Conservation (phyloP, 257 asterid species). For the Henckelia pumila region DNA sequence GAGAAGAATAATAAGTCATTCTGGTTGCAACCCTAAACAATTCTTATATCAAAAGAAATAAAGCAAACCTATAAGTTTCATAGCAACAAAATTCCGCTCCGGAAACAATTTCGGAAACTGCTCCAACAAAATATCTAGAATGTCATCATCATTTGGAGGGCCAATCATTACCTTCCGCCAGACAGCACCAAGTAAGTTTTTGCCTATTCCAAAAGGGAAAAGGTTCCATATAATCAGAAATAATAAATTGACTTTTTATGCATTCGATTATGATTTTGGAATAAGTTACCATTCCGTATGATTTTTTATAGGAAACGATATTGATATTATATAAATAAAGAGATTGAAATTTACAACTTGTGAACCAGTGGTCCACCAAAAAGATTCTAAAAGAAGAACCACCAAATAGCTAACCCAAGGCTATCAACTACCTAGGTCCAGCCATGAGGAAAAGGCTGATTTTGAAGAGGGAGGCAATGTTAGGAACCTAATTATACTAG, state of each 20-base stretch:
- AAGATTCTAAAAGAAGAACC: no score
- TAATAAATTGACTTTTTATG: not conserved
- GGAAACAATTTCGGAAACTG: slow-evolving; percentile 86
- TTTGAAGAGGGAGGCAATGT: no score
- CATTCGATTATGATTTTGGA: no score
- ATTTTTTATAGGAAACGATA: no score
- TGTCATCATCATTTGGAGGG: slow-evolving; percentile 54
- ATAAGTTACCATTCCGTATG: no score
- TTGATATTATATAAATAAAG: no score
- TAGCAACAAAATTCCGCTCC: slow-evolving; percentile 51
- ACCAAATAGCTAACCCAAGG: no score
- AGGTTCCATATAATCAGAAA: slow-evolving; percentile 15
- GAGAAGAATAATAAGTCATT: slow-evolving; percentile 17
- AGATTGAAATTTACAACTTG: no score
- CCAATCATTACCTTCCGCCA: slow-evolving; percentile 83
- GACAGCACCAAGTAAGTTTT: slow-evolving; percentile 60
- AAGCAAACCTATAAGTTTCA: slow-evolving; percentile 58
- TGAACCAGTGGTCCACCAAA: no score
- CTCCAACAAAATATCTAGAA: slow-evolving; percentile 50
- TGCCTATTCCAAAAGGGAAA: slow-evolving; percentile 43
- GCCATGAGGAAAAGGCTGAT: no score
- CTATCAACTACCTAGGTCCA: no score
- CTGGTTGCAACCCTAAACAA: slow-evolving; percentile 1
- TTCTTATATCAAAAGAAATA: slow-evolving; percentile 2
- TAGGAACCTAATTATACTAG: no score